phyloP scores from a whole-genome alignment of 345 rosid genomes.

The Raphanus raphanistrum region DNA sequence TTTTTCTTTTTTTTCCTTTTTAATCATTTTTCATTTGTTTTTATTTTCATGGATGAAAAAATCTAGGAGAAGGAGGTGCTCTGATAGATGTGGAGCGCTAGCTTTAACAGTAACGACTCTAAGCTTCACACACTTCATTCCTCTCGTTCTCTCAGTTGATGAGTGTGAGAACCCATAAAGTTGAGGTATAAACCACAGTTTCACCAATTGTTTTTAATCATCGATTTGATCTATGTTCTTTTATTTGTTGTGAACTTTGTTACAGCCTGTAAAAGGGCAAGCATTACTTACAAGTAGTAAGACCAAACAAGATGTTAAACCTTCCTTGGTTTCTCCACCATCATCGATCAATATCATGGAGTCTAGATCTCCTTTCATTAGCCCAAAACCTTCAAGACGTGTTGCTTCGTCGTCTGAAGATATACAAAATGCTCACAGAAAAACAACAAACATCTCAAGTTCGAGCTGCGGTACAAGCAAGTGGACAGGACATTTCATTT shows the following conservation, averaged over 20 bases:
- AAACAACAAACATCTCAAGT: slow-evolving; percentile 34
- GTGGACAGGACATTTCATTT: slow-evolving; percentile 39
- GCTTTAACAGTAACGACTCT: not conserved
- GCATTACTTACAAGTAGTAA: slow-evolving; percentile 27
- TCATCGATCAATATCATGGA: slow-evolving; percentile 9
- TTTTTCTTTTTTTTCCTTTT: no score
- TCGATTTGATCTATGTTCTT: not conserved
- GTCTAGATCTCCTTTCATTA: slow-evolving; percentile 10
- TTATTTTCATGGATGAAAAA: not conserved
- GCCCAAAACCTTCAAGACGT: slow-evolving; percentile 2
- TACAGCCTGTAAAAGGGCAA: slow-evolving; percentile 41
- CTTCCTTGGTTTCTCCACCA: slow-evolving; percentile 29
- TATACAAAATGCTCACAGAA: slow-evolving; percentile 23
- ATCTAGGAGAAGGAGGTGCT: not conserved
- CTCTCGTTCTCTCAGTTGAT: slow-evolving; percentile 32
- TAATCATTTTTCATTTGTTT: no score
- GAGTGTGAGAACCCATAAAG: slow-evolving; percentile 18
- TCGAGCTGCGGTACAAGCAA: slow-evolving; percentile 29
- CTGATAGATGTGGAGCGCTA: not conserved
- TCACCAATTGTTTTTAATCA: not conserved
- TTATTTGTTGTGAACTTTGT: slow-evolving; percentile 3
- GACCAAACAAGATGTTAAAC: slow-evolving; percentile 35
- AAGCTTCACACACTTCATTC: not conserved
- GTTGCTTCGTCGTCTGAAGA: slow-evolving; percentile 17
- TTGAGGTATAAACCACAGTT: slow-evolving; percentile 24